Evolutionary conservation across 192 early-diverging fungal genomes (phyloP).

Genomic region (Coemansia sp.): DNA sequence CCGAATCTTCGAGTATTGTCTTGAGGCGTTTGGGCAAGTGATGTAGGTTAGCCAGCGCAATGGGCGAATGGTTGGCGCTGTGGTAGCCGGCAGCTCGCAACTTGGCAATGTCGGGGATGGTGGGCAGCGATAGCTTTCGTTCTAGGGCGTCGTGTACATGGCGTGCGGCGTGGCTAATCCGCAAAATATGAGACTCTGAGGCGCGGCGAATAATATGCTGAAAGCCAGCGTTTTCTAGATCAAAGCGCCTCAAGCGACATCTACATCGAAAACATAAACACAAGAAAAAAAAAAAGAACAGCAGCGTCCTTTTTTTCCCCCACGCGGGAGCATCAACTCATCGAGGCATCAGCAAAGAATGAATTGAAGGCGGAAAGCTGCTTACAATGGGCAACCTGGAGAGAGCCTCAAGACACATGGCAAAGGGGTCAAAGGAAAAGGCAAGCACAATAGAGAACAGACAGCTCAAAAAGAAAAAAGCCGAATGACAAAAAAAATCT

Average conservation of each 20-base stretch:
- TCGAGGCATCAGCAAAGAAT: neutral
- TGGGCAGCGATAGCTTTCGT: conserved; percentile 52
- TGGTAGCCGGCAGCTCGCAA: conserved; percentile 21
- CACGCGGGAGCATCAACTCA: neutral
- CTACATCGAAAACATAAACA: conserved; percentile 19
- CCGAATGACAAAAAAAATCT: conserved; percentile 2
- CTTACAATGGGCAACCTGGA: neutral
- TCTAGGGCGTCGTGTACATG: conserved; percentile 43
- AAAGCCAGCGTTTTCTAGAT: conserved; percentile 34
- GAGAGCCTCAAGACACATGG: conserved; percentile 1
- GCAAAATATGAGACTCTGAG: conserved; percentile 50
- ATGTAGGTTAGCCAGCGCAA: conserved; percentile 14
- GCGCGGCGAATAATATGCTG: conserved; percentile 48
- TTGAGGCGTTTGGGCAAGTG: conserved; percentile 47
- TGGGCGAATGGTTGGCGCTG: conserved; percentile 3
- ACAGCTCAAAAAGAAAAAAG: neutral
- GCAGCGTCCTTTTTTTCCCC: neutral
- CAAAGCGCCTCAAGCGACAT: conserved; percentile 49
- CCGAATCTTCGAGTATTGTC: conserved; percentile 51
- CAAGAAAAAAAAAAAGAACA: neutral
- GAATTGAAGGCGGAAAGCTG: neutral
- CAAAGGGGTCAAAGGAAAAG: neutral
- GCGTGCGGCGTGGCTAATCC: conserved; percentile 20
- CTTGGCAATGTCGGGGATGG: conserved; percentile 42
- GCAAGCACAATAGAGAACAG: neutral